These are phyloP conservation scores for Luzula sylvatica DNA, from an alignment of 176 grass and related monocot species.

Conservation along the genomic window DNA sequence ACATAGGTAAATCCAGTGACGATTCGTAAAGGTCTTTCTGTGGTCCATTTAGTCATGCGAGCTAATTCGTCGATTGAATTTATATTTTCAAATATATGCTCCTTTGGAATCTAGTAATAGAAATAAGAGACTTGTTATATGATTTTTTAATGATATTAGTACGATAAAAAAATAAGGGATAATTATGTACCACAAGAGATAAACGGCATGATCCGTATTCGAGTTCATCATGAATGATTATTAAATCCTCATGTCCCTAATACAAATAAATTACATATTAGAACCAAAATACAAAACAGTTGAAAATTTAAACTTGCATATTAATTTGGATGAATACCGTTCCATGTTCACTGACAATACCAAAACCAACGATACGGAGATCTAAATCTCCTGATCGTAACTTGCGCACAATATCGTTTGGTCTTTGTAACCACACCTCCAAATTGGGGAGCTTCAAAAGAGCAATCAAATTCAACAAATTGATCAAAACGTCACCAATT, in stretches of 20 bases:
- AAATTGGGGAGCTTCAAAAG: constrained; percentile 63
- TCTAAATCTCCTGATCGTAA: constrained; percentile 76
- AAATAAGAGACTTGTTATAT: constrained; percentile 22
- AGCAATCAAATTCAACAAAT: neutral
- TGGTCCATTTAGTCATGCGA: constrained; percentile 84
- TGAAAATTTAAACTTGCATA: neutral
- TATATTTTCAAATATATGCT: constrained; percentile 84
- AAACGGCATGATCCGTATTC: constrained; percentile 69
- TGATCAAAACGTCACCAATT: neutral
- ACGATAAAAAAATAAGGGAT: constrained; percentile 15
- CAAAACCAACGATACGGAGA: constrained; percentile 82
- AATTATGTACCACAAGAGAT: constrained; percentile 64
- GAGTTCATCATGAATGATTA: constrained; percentile 89
- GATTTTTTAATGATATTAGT: neutral
- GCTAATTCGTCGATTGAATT: constrained; percentile 59
- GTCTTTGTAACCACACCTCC: constrained; percentile 97
- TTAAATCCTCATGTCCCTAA: constrained; percentile 78
- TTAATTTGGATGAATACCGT: constrained; percentile 32
- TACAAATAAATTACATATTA: no score
- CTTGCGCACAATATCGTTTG: constrained; percentile 87
- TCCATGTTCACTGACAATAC: constrained; percentile 67
- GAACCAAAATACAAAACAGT: neutral
- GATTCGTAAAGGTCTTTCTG: constrained; percentile 61
- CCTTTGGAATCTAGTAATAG: constrained; percentile 65
- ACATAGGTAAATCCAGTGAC: constrained; percentile 95